Evolutionary conservation across 805 yeast species (phyloP).

Genomic region (Myxozyma geophila): DNA sequence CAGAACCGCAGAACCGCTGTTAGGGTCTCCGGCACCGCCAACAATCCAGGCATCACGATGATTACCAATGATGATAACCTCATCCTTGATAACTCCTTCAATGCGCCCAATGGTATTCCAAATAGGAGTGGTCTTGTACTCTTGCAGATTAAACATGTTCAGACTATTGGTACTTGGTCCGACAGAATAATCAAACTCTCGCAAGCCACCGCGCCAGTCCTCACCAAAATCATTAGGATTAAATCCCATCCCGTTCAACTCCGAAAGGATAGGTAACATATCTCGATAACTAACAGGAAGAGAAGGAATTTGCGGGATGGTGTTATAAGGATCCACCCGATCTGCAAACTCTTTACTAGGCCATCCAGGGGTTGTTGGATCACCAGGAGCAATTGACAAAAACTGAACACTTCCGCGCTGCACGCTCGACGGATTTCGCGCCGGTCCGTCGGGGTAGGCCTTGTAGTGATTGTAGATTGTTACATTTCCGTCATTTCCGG

Average conservation of each 20-base stretch:
- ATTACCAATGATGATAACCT: conserved; percentile 69
- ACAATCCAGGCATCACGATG: conserved; percentile 83
- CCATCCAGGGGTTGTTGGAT: conserved; percentile 76
- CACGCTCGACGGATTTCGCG: conserved; percentile 74
- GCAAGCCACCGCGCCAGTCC: conserved; percentile 54
- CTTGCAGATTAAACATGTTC: conserved; percentile 64
- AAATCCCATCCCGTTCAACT: conserved; percentile 63
- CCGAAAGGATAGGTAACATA: conserved; percentile 63
- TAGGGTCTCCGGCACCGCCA: conserved; percentile 81
- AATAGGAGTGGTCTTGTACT: conserved; percentile 63
- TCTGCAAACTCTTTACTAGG: conserved; percentile 58
- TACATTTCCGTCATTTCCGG: conserved; percentile 57
- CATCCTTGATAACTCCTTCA: conserved; percentile 58
- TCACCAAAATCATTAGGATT: conserved; percentile 48
- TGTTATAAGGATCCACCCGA: conserved; percentile 54
- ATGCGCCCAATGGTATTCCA: conserved; percentile 66
- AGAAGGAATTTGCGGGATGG: conserved; percentile 70
- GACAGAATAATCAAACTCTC: conserved; percentile 53
- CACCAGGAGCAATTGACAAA: conserved; percentile 68
- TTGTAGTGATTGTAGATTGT: conserved; percentile 61
- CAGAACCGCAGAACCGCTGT: conserved; percentile 69
- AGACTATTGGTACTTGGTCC: conserved; percentile 57
- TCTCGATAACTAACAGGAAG: conserved; percentile 64
- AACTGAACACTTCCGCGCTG: conserved; percentile 78
- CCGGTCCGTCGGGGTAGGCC: conserved; percentile 76